A percentile compares a stretch with the other conserved stretches of the same genome.
phyloP scores from a whole-genome alignment of 495 filamentous ascomycete genomes.

The Cercophora sp. region DNA sequence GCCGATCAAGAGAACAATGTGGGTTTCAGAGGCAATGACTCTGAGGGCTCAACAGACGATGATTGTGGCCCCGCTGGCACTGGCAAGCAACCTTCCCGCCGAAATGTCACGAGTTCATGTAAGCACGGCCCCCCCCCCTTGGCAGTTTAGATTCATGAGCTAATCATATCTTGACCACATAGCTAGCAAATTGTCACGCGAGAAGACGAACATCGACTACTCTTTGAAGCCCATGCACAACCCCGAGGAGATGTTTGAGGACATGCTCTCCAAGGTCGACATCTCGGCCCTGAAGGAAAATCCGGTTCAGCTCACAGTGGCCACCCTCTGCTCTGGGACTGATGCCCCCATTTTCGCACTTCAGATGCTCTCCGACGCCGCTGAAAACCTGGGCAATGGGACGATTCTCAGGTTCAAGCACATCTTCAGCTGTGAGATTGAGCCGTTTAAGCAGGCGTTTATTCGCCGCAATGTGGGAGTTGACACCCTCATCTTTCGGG shows the following conservation, averaged over 20 bases:
- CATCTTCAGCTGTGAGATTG: constrained; percentile 76
- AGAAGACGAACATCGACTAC: too few relatives aligned
- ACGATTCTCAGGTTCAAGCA: constrained; percentile 52
- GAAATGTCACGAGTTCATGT: too few relatives aligned
- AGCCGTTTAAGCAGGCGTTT: constrained; percentile 72
- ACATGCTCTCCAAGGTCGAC: constrained; percentile 22
- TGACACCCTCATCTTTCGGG: constrained; percentile 57
- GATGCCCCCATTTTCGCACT: constrained; percentile 73
- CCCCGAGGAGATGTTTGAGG: constrained; percentile 27
- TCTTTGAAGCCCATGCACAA: too few relatives aligned
- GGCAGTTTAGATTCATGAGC: too few relatives aligned
- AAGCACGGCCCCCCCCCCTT: too few relatives aligned
- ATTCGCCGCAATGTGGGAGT: constrained; percentile 71
- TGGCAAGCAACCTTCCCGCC: too few relatives aligned
- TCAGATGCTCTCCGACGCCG: constrained; percentile 39
- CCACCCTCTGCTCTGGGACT: constrained; percentile 79
- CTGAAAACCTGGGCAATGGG: constrained; percentile 10
- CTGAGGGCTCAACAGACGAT: too few relatives aligned
- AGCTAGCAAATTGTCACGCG: too few relatives aligned
- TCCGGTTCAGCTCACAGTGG: constrained; percentile 50
- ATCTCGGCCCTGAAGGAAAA: constrained; percentile 1
- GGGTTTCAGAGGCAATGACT: too few relatives aligned
- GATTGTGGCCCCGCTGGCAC: too few relatives aligned
- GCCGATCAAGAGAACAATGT: too few relatives aligned
- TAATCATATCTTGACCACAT: too few relatives aligned